A percentile compares a stretch with the other conserved stretches of the same genome.
These are phyloP conservation scores for Cryptosporidium viatorum DNA, from an alignment of 169 alveolate genomes.

Conservation along the genomic window DNA sequence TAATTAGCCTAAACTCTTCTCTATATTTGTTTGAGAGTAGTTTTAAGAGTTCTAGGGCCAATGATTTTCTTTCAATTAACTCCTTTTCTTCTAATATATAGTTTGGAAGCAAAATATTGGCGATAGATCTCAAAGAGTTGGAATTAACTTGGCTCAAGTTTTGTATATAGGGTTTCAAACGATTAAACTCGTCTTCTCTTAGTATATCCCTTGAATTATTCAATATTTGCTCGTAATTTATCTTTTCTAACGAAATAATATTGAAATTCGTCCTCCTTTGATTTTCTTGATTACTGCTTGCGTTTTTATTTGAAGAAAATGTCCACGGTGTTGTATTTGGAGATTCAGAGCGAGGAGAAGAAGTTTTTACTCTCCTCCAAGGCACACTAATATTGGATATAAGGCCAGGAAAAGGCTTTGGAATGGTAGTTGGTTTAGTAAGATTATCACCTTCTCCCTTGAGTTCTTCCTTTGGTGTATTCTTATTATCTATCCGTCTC, in stretches of 20 bases:
- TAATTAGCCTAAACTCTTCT: conserved; percentile 5
- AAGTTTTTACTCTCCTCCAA: conserved; percentile 11
- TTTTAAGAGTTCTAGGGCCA: conserved; percentile 23
- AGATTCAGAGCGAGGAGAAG: not conserved
- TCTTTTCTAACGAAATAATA: not conserved
- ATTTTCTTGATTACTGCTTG: conserved; percentile 1
- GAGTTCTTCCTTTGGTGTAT: not conserved
- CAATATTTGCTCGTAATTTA: conserved; percentile 4
- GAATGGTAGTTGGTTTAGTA: not conserved
- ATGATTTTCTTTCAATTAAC: conserved; percentile 7
- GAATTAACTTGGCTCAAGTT: conserved; percentile 11
- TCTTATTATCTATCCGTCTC: not conserved
- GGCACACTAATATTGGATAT: not conserved
- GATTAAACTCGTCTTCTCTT: conserved; percentile 15
- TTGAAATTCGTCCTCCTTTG: conserved; percentile 22
- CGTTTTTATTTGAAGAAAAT: not conserved
- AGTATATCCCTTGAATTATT: conserved; percentile 1
- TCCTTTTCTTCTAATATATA: not conserved
- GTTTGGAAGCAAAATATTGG: conserved; percentile 4
- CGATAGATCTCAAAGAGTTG: conserved; percentile 7
- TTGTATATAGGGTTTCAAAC: conserved; percentile 6
- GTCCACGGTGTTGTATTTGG: not conserved
- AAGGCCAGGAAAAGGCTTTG: conserved; percentile 7
- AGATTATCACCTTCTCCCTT: not conserved
- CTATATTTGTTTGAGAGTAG: conserved; percentile 9